These are phyloP conservation scores for Saccharomycopsis fermentans DNA, from an alignment of 805 yeast genomes.

Conservation along the genomic window DNA sequence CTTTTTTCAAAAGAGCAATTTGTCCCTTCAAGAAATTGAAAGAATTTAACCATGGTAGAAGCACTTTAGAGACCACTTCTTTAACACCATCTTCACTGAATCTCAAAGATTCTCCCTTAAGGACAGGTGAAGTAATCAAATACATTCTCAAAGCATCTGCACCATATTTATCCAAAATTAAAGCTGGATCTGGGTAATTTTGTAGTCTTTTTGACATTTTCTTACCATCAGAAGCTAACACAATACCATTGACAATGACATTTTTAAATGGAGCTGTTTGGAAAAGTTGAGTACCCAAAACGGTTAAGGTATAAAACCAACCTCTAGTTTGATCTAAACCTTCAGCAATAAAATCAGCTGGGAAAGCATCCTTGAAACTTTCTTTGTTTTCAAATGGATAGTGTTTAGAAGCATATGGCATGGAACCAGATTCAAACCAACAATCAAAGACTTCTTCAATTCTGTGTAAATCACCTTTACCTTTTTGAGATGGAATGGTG, in stretches of 20 bases:
- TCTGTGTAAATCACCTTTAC: constrained; percentile 81
- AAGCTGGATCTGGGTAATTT: constrained; percentile 92
- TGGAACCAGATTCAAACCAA: constrained; percentile 99
- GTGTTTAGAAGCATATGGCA: constrained; percentile 97
- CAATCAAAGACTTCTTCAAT: constrained; percentile 98
- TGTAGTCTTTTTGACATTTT: constrained; percentile 98
- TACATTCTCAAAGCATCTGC: constrained; percentile 96
- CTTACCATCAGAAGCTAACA: constrained; percentile 95
- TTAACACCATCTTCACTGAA: constrained; percentile 98
- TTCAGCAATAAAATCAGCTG: constrained; percentile 96
- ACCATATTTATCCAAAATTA: constrained; percentile 80
- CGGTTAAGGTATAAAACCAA: constrained; percentile 96
- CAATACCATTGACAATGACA: constrained; percentile 93
- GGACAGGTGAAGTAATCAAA: constrained; percentile 93
- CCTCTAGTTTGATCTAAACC: constrained; percentile 99
- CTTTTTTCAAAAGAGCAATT: constrained; percentile 73
- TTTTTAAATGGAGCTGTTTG: constrained; percentile 88
- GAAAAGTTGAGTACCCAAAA: constrained; percentile 90
- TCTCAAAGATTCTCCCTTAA: constrained; percentile 92
- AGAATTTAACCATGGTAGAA: constrained; percentile 98
- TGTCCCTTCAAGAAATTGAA: constrained; percentile 95
- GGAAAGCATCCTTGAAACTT: constrained; percentile 64
- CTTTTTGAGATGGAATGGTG: constrained; percentile 85
- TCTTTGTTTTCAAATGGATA: constrained; percentile 89
- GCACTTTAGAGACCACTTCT: constrained; percentile 91